Evolutionary conservation across 2,329 filamentous ascomycete genomes (phyloP).

Genomic region (Colletotrichum echinochloae): DNA sequence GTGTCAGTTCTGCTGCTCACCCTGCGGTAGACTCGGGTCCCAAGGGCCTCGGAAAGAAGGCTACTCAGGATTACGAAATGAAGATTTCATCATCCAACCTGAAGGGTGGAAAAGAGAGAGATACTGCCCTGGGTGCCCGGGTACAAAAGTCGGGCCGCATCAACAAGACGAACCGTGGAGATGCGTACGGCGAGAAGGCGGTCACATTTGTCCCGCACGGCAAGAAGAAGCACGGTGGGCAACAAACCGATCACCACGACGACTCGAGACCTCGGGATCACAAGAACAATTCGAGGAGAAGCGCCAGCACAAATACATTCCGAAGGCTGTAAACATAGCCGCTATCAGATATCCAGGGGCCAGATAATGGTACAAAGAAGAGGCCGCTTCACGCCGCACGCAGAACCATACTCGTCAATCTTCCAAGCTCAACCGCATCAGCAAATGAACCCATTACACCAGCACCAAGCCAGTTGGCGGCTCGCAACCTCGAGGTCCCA

Average conservation of each 20-base stretch:
- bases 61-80: slow-evolving; percentile 56
- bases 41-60: slow-evolving; percentile 36
- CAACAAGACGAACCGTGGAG: slow-evolving; percentile 58
- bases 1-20: slow-evolving; percentile 31
- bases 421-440: slow-evolving; percentile 17
- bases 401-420: slow-evolving; percentile 23
- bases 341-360: slow-evolving; percentile 43
- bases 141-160: slow-evolving; percentile 62
- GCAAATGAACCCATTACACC: slow-evolving; percentile 26
- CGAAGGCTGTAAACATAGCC: slow-evolving; percentile 66
- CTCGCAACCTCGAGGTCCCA: not conserved
- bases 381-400: slow-evolving; percentile 26
- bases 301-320: slow-evolving; percentile 82
- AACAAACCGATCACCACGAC: slow-evolving; percentile 43
- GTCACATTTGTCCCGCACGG: slow-evolving; percentile 79
- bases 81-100: slow-evolving; percentile 77
- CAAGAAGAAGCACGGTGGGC: slow-evolving; percentile 55
- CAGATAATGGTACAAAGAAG: slow-evolving; percentile 36
- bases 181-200: slow-evolving; percentile 72
- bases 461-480: slow-evolving; percentile 38
- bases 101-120: slow-evolving; percentile 67
- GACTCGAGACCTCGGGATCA: slow-evolving; percentile 47
- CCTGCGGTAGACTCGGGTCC: slow-evolving; percentile 19
- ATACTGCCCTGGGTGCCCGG: slow-evolving; percentile 69
- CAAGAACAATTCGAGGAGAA: slow-evolving; percentile 66